Conservation (phyloP, 805 yeast genomes). For the Sugiyamaella lignohabitans region DNA sequence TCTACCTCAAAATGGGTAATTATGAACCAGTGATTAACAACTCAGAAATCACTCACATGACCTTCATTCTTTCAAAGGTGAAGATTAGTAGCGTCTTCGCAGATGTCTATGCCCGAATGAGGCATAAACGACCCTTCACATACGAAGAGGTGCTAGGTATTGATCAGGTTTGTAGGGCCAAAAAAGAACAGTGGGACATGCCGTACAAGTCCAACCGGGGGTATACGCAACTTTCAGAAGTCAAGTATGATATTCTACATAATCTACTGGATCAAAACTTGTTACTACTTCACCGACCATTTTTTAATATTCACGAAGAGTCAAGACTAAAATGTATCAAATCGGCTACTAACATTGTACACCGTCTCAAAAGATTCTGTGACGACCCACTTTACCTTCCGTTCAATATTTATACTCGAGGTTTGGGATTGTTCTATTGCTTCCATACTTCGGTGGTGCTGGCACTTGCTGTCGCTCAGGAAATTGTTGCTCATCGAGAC, state of each 20-base stretch:
- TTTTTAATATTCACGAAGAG: conserved; percentile 5
- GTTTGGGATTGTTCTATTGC: conserved; percentile 11
- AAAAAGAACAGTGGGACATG: conserved; percentile 5
- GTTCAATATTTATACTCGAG: conserved; percentile 6
- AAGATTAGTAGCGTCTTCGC: conserved; percentile 5
- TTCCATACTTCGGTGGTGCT: conserved; percentile 12
- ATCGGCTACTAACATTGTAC: conserved; percentile 2
- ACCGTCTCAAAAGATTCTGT: not conserved
- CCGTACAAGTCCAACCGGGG: conserved; percentile 4
- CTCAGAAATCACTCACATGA: conserved; percentile 8
- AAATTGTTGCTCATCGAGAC: too few relatives aligned
- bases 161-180: not conserved
- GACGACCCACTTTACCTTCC: conserved; percentile 2
- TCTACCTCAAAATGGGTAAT: not conserved
- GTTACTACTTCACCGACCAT: conserved; percentile 12
- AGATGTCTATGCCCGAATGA: conserved; percentile 6
- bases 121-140: conserved; percentile 1
- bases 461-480: conserved; percentile 11
- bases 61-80: conserved; percentile 9
- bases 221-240: not conserved
- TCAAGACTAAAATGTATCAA: conserved; percentile 8
- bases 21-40: not conserved
- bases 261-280: conserved; percentile 9
- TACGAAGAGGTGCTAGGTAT: conserved; percentile 10
- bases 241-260: conserved; percentile 10